These are phyloP conservation scores for Ascoidea asiatica DNA, from an alignment of 805 yeast genomes.

Conservation along the genomic window DNA sequence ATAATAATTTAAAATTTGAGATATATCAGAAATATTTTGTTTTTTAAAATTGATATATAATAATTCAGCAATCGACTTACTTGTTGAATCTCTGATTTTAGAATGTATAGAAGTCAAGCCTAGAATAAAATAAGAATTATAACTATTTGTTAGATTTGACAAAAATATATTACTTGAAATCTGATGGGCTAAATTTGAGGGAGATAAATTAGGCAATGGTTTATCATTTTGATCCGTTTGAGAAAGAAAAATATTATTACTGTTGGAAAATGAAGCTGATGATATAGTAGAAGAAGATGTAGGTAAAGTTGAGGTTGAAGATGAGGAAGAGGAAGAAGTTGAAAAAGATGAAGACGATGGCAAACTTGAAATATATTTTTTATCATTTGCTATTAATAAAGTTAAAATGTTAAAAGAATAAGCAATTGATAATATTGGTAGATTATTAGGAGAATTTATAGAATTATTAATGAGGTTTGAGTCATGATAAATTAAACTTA, in stretches of 20 bases:
- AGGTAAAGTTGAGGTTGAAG: too few relatives aligned
- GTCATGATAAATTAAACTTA: constrained; percentile 4
- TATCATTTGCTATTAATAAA: constrained; percentile 3
- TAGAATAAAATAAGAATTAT: constrained; percentile 5
- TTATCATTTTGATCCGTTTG: constrained; percentile 10
- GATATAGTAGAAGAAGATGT: constrained; percentile 3
- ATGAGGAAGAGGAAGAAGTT: neutral
- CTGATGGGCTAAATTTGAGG: too few relatives aligned
- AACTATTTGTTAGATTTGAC: constrained; percentile 8
- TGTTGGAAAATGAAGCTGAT: too few relatives aligned
- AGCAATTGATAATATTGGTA: constrained; percentile 8
- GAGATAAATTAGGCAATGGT: too few relatives aligned
- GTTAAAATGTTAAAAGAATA: constrained; percentile 7
- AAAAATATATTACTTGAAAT: constrained; percentile 8
- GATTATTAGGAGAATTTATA: constrained; percentile 3
- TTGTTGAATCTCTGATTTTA: constrained; percentile 14
- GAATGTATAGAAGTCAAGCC: constrained; percentile 10
- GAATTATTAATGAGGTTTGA: constrained; percentile 6
- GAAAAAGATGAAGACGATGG: constrained; percentile 5
- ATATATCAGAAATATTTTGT: constrained; percentile 12
- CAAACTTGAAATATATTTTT: constrained; percentile 6
- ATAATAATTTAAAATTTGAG: constrained; percentile 11
- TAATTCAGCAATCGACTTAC: constrained; percentile 22
- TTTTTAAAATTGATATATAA: constrained; percentile 10
- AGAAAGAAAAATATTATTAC: constrained; percentile 8